A percentile compares a stretch with the other conserved stretches of the same genome.
Conservation (phyloP, 2,329 filamentous ascomycete species). For the Fusarium sororula region DNA sequence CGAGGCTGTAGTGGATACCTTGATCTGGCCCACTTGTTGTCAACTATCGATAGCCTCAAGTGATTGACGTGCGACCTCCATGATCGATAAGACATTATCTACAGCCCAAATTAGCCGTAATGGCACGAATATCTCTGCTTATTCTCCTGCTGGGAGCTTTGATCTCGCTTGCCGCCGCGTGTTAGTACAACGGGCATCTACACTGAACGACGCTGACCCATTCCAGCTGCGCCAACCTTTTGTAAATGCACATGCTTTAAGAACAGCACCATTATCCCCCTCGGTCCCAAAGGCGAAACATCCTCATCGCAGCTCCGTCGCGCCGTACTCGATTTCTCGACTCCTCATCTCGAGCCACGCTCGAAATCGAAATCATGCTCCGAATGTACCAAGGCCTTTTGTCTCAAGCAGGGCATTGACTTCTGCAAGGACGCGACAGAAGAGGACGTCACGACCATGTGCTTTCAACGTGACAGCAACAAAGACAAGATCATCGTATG, state of each 20-base stretch:
- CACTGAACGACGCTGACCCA: conserved; percentile 33
- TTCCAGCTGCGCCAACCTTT: conserved; percentile 67
- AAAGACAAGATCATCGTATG: conserved; percentile 75
- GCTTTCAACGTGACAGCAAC: conserved; percentile 73
- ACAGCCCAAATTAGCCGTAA: conserved; percentile 36
- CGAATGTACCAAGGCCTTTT: conserved; percentile 73
- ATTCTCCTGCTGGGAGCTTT: conserved; percentile 50
- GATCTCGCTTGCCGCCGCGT: conserved; percentile 52
- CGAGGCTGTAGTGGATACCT: conserved; percentile 33
- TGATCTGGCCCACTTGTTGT: conserved; percentile 14
- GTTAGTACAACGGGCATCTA: conserved; percentile 45
- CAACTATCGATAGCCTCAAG: conserved; percentile 36
- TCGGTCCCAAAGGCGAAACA: conserved; percentile 56
- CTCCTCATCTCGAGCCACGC: conserved; percentile 37
- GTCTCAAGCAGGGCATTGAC: conserved; percentile 66
- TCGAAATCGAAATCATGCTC: conserved; percentile 61
- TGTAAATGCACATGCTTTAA: conserved; percentile 78
- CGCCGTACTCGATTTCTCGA: conserved; percentile 33
- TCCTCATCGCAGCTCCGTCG: conserved; percentile 35
- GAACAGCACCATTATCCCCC: conserved; percentile 73
- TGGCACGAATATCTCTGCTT: conserved; percentile 53
- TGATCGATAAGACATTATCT: conserved; percentile 8
- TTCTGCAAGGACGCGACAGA: conserved; percentile 71
- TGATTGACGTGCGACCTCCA: conserved; percentile 26
- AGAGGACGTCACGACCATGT: conserved; percentile 68